A percentile compares a stretch with the other conserved stretches of the same genome.
Evolutionary conservation across 768 basidiomycete genomes (phyloP).

Genomic region (Mrakia gelida): DNA sequence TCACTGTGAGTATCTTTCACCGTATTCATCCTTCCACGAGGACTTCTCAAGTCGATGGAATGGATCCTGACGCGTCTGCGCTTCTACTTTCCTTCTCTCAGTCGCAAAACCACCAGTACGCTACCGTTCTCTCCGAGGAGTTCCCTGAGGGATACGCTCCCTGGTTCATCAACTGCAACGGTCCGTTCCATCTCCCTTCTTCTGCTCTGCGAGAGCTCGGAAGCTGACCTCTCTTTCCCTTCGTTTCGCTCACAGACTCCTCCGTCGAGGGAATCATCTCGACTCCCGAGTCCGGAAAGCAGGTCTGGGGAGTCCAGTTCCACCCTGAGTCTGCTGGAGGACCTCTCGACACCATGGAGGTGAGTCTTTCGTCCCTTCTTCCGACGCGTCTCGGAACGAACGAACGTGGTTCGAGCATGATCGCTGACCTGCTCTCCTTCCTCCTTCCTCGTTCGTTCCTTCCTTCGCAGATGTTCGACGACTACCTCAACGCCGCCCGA

Average conservation of each 20-base stretch:
- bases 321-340: conserved; percentile 98
- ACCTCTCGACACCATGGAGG: conserved; percentile 97
- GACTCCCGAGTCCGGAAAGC: conserved; percentile 78
- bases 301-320: conserved; percentile 98
- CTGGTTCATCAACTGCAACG: conserved; percentile 98
- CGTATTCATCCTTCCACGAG: not conserved
- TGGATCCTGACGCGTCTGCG: not conserved
- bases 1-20: conserved; percentile 52
- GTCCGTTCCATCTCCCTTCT: conserved; percentile 25
- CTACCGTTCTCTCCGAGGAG: conserved; percentile 84
- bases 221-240: not conserved
- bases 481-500: conserved; percentile 57
- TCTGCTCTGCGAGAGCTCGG: not conserved
- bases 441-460: conserved; percentile 21
- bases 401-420: no score
- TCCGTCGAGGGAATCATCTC: conserved; percentile 99
- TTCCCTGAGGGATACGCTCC: conserved; percentile 98
- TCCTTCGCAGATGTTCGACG: conserved; percentile 80
- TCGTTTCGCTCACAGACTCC: conserved; percentile 58
- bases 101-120: conserved; percentile 89
- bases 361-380: conserved; percentile 43
- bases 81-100: not conserved
- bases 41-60: not conserved
- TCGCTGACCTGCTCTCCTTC: not conserved
- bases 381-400: no score